Evolutionary conservation across 306 rosid genomes (phyloP).

Genomic region (Senna tora): DNA sequence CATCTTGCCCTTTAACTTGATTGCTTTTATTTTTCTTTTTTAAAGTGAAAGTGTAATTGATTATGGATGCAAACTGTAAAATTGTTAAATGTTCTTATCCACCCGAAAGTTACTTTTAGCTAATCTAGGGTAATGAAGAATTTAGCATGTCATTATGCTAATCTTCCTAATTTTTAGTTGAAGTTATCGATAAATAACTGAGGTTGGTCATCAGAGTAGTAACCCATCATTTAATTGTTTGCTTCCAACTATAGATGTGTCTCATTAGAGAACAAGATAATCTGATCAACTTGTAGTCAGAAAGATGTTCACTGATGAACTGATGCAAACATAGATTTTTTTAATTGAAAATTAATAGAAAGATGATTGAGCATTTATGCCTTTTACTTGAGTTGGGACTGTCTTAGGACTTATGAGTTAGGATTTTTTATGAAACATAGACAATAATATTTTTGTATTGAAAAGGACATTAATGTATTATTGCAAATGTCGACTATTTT

Average conservation of each 20-base stretch:
- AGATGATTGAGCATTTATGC: constrained; percentile 4
- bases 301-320: constrained; percentile 12
- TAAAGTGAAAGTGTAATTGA: constrained; percentile 13
- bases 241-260: background rate
- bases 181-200: background rate
- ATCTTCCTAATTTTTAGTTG: background rate
- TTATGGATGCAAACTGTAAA: constrained; percentile 16
- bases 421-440: constrained; percentile 5
- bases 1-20: constrained; percentile 8
- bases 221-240: background rate
- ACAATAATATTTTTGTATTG: background rate
- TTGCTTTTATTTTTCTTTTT: background rate
- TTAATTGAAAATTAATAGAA: background rate
- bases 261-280: constrained; percentile 7
- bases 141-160: background rate
- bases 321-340: background rate
- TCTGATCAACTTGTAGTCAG: constrained; percentile 12
- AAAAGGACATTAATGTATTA: constrained; percentile 1
- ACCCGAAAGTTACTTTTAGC: background rate
- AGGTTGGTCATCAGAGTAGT: background rate
- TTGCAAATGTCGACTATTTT: constrained; percentile 21
- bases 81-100: background rate
- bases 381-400: constrained; percentile 8
- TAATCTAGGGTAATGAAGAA: background rate
- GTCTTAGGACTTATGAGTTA: constrained; percentile 9